Base-by-base conservation (phyloP, 2,329 filamentous ascomycete genomes). In the Talaromyces sp. region DNA sequence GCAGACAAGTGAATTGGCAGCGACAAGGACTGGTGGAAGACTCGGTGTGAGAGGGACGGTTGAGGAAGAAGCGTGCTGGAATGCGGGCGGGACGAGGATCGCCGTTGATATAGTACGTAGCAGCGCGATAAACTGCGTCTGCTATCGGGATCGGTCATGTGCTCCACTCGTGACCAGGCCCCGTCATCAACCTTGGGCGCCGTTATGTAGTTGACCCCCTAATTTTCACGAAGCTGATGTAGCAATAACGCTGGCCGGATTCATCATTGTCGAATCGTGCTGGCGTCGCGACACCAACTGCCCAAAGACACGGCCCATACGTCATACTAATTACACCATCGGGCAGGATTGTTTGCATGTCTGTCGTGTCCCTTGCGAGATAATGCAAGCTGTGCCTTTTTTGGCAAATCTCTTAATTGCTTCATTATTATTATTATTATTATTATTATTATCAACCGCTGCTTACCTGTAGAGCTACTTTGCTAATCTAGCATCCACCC, bases 101-200 rank as follows among this genome's bases (percentile, higher is more conserved):
- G 58, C 50, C 43, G 43, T 60, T 51, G 55, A 56, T 55, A 59
- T 19, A 6, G 31, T 38, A n/a, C 11, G 31, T 38, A n/a, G 11
- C 32, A 35, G 32, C 32, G 32, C 38, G 53, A 56, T 55, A 56
- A 51, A 43, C 46, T 60, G 51, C 32, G 17, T 14, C 14, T 35
- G 32, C 14, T 32, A 32, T 32, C 31, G 31, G 31, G 31, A 32
- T 32, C 13, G 57, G 58, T 63, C 61, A 63, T 63, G 61, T 63
- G 61, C 56, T 54, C 24, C 31, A 29, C 38, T 26, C 3, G 52
- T 11, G 17, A 50, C 35, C 41, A 56, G 38, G 24, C 55, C 17
- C 19, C n/a, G 43, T 46, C 21, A 35, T 11, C 35, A 31, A 27
- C 24, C 43, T 52, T 52, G 24, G 49, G 24, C 49, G 14, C 24